These are phyloP conservation scores for Sporobolus alterniflorus DNA, from an alignment of 202 grass and related monocot species.

Conservation along the genomic window DNA sequence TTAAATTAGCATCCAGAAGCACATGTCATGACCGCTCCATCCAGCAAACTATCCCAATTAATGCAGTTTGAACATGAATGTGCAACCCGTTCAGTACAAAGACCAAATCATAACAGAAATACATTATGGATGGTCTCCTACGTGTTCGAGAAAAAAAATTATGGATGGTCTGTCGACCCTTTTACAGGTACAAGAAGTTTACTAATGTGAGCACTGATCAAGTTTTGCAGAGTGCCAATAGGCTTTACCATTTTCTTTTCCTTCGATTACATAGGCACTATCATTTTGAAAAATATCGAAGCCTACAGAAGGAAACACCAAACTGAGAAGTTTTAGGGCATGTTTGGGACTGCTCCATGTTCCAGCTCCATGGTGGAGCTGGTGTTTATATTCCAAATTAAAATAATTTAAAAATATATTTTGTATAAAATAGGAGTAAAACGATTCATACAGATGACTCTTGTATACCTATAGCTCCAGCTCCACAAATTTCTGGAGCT, in stretches of 20 bases:
- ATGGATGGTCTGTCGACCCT: neutral
- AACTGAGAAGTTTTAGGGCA: neutral
- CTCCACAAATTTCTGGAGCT: no score
- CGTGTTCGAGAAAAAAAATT: no score
- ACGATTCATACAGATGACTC: no score
- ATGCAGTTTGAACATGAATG: neutral
- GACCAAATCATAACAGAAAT: neutral
- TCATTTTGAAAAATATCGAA: neutral
- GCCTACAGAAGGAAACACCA: neutral
- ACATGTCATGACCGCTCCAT: neutral
- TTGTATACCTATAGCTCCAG: no score
- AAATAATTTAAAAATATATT: no score
- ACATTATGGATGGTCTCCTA: no score
- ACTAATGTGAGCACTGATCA: neutral
- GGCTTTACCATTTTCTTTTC: neutral
- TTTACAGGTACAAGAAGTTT: neutral
- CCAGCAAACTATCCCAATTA: constrained; percentile 5
- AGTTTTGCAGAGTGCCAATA: neutral
- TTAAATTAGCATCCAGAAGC: neutral
- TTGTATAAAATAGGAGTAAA: no score
- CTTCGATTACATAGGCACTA: neutral
- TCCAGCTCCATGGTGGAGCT: no score
- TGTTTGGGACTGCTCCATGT: no score
- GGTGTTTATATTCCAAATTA: no score
- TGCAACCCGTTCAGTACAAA: neutral